phyloP scores from a whole-genome alignment of 2,329 filamentous ascomycete species.

The Teratosphaeria pseudoeucalypti region DNA sequence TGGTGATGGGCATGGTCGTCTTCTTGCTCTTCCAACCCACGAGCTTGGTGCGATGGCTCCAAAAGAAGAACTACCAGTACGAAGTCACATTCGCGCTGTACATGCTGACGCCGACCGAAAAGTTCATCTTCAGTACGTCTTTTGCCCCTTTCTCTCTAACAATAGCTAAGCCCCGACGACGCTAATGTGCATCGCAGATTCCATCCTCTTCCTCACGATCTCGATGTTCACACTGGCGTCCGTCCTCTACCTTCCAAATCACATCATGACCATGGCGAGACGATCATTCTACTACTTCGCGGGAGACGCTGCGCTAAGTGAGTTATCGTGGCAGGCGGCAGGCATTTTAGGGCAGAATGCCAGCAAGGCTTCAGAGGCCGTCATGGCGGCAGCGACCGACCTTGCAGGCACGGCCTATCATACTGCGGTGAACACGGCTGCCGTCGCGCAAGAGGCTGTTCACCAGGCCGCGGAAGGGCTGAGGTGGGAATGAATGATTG shows the following conservation, averaged over 20 bases:
- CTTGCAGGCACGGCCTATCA: conserved; percentile 12
- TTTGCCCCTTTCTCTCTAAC: not conserved
- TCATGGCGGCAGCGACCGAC: conserved; percentile 12
- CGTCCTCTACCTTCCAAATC: conserved; percentile 86
- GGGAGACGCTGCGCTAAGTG: conserved; percentile 46
- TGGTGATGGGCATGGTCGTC: conserved; percentile 38
- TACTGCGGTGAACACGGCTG: conserved; percentile 11
- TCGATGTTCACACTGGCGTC: conserved; percentile 77
- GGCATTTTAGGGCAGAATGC: conserved; percentile 1
- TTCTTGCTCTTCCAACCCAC: conserved; percentile 36
- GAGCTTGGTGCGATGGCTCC: conserved; percentile 67
- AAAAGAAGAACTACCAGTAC: conserved; percentile 94
- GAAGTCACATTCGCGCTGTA: conserved; percentile 95
- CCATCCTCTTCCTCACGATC: conserved; percentile 80
- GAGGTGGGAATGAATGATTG: not conserved
- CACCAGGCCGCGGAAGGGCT: conserved; percentile 5
- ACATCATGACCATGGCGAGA: conserved; percentile 69
- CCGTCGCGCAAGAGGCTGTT: conserved; percentile 10
- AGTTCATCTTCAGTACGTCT: conserved; percentile 86
- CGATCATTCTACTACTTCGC: conserved; percentile 92
- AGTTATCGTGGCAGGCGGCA: conserved; percentile 8
- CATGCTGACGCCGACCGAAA: conserved; percentile 94
- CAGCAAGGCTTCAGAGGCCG: conserved; percentile 5
- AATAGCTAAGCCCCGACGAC: not conserved
- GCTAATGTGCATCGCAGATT: conserved; percentile 48